Evolutionary conservation across 768 basidiomycete species (phyloP), one percentile per base, ranked within the genome.

Genomic region (Amanita inopinata): DNA sequence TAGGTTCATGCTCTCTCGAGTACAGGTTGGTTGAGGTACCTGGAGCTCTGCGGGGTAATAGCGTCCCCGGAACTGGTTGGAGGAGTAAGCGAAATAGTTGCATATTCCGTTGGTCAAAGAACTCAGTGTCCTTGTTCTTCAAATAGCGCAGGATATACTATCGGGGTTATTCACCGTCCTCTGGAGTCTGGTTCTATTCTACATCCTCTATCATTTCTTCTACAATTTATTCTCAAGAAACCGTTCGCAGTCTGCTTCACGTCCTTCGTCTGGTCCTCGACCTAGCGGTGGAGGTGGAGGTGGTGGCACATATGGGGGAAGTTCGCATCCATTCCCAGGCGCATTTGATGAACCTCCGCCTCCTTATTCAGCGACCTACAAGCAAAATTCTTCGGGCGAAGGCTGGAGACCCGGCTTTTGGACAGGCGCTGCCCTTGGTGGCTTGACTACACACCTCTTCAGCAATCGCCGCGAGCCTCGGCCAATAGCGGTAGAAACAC

Each of bases 1-100:
- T 46, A 90, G 91, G 83, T 12, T 92, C 90, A 11, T 97, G 92
- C 59, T 82, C 80, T 5, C 65, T 97, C 40, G 78, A 89, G 46
- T 97, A 96, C 56, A 71, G 74, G 35, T 74, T 97, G 2, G 74
- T 87, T 14, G 74, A 82, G 38, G 65, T 91, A 4, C 83, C 83
- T 20, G 59, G 59, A 10, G 52, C 61, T 30, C 57, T 76, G 42
- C 62, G 66, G 22, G 55, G 61, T 46, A 53, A 46, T 15, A 57
- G 62, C 40, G 55, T 51, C 30, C 57, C 61, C 2, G 34, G 56
- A 30, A 57, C 55, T 30, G 47, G 43, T 24, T 46, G 53, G 20
- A 60, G 54, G 47, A 55, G 66, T 61, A 53, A 49, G 65, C 39
- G 12, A 12, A 35, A 6, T 9, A 33, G 18, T 19, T n/a, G 11